Percentiles rank a stretch among this genome's conserved stretches.
phyloP scores from a whole-genome alignment of 768 basidiomycete species.

The Artomyces pyxidatus region DNA sequence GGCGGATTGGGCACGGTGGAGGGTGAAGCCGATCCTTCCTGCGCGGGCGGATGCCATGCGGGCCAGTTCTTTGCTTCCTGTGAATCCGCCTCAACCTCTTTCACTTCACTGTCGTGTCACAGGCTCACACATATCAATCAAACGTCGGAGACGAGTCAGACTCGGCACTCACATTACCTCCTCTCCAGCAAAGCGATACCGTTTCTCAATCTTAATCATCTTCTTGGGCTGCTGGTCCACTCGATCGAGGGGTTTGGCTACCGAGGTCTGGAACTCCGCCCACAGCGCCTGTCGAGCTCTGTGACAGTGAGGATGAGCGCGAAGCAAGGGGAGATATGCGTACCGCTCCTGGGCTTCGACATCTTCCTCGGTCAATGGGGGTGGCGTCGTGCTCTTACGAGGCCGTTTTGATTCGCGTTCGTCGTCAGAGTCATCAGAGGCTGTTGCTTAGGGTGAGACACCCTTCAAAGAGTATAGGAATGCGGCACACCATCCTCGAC shows the following conservation, averaged over 20 bases:
- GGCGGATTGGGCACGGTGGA: conserved; percentile 3
- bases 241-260: conserved; percentile 26
- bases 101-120: conserved; percentile 46
- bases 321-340: not conserved
- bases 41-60: conserved; percentile 30
- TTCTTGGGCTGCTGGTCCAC: conserved; percentile 23
- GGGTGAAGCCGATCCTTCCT: conserved; percentile 6
- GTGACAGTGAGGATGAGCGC: conserved; percentile 4
- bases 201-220: conserved; percentile 60
- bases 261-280: conserved; percentile 60
- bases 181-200: conserved; percentile 71
- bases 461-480: not conserved
- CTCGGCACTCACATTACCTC: conserved; percentile 51
- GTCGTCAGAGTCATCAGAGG: conserved; percentile 32
- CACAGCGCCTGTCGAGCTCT: conserved; percentile 62
- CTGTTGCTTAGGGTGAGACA: conserved; percentile 14
- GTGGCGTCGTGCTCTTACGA: conserved; percentile 21
- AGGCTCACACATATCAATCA: conserved; percentile 6
- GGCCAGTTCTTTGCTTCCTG: conserved; percentile 75
- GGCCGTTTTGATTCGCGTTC: conserved; percentile 31
- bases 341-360: conserved; percentile 38
- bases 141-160: not conserved
- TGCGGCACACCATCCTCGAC: not conserved
- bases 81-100: conserved; percentile 66
- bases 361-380: conserved; percentile 24